These are phyloP conservation scores for Haplographium delicatum DNA, from an alignment of 495 filamentous ascomycete genomes.

Conservation along the genomic window DNA sequence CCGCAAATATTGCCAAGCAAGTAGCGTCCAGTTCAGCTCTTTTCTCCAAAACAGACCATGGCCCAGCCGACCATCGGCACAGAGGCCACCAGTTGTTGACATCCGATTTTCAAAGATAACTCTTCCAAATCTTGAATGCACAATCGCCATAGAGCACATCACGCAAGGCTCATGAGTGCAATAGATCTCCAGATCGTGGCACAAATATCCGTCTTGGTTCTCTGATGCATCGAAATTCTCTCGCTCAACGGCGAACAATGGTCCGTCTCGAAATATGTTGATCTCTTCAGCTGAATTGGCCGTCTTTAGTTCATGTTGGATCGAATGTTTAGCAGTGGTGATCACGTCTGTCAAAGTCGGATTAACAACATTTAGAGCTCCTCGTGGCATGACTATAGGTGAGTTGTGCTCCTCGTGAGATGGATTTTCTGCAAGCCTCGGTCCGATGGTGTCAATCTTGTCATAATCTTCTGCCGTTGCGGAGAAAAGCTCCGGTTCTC, in stretches of 20 bases:
- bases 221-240: slow-evolving; percentile 11
- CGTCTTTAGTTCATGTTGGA: background rate
- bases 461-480: too few species aligned
- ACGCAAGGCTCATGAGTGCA: slow-evolving; percentile 91
- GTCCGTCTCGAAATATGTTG: slow-evolving; percentile 39
- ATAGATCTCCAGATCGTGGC: slow-evolving; percentile 85
- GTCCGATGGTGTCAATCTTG: too few species aligned
- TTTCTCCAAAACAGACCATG: slow-evolving; percentile 90
- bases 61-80: slow-evolving; percentile 46
- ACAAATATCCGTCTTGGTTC: slow-evolving; percentile 73
- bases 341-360: background rate
- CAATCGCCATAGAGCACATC: slow-evolving; percentile 92
- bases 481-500: too few species aligned
- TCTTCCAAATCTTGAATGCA: slow-evolving; percentile 82
- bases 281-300: slow-evolving; percentile 5
- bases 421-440: too few species aligned
- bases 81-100: slow-evolving; percentile 54
- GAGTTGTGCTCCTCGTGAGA: too few species aligned
- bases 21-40: slow-evolving; percentile 88
- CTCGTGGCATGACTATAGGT: too few species aligned
- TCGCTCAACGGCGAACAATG: slow-evolving; percentile 2
- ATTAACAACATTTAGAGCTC: too few species aligned
- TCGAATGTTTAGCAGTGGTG: background rate
- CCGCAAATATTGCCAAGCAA: slow-evolving; percentile 60
- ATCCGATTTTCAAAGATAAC: slow-evolving; percentile 71